phyloP scores from a whole-genome alignment of 169 alveolate species.

The Perkinsus olseni region DNA sequence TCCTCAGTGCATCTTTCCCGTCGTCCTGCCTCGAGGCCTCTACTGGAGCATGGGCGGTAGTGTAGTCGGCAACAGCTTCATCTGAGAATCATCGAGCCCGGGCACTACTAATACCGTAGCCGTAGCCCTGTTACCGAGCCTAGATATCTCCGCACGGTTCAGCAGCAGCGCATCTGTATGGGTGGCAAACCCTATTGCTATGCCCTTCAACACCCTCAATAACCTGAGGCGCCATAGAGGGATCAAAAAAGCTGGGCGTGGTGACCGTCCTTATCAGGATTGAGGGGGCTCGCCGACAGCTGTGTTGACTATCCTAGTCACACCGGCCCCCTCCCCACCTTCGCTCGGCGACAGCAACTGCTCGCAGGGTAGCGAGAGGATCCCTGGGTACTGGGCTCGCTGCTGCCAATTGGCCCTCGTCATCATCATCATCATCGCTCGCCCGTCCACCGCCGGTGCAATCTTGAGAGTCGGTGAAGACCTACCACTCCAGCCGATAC shows the following conservation, averaged over 20 bases:
- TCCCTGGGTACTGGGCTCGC: neutral
- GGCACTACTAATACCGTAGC: neutral
- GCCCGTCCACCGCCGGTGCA: neutral
- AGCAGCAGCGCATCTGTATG: neutral
- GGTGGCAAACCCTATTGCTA: neutral
- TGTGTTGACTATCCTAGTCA: too few relatives aligned
- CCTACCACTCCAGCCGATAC: neutral
- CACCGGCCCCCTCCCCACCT: neutral
- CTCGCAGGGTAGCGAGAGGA: neutral
- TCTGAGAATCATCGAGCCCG: neutral
- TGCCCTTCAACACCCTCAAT: neutral
- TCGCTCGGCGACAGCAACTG: neutral
- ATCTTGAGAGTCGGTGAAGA: neutral
- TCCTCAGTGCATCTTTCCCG: neutral
- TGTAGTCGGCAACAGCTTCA: neutral
- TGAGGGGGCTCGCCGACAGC: too few relatives aligned
- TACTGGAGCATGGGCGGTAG: too few relatives aligned
- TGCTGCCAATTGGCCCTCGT: neutral
- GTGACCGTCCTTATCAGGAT: too few relatives aligned
- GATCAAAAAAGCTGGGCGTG: too few relatives aligned
- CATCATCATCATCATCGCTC: neutral
- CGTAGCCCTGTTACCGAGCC: neutral
- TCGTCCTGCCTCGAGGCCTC: too few relatives aligned
- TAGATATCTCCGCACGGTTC: neutral
- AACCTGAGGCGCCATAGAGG: too few relatives aligned